These are phyloP conservation scores for Datura wrightii DNA, from an alignment of 257 asterid species.

Conservation along the genomic window DNA sequence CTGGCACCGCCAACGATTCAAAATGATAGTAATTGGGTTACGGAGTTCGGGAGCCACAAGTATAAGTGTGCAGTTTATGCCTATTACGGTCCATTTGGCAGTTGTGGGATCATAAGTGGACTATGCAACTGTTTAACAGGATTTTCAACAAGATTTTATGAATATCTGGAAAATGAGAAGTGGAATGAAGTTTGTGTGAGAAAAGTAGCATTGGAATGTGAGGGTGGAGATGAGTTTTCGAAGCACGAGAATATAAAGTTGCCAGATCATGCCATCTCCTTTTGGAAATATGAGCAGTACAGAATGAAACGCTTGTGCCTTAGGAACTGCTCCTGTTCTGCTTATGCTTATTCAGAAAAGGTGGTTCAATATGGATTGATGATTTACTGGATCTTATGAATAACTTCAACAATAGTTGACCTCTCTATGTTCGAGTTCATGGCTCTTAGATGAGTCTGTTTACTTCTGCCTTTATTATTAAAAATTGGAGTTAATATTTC, in stretches of 20 bases:
- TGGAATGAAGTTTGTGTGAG: conserved; percentile 2
- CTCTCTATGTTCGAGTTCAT: conserved; percentile 25
- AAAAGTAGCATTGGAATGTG: conserved; percentile 8
- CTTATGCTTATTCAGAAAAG: conserved; percentile 1
- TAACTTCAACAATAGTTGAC: background rate
- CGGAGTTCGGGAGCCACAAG: background rate
- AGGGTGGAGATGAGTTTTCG: background rate
- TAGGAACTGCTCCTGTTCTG: conserved; percentile 21
- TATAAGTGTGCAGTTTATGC: background rate
- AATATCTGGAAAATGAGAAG: background rate
- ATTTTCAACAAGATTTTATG: background rate
- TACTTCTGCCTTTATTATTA: background rate
- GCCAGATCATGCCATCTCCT: background rate
- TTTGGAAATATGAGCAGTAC: background rate
- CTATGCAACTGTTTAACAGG: background rate
- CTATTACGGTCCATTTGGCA: conserved; percentile 1
- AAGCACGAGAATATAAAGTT: background rate
- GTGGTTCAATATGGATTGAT: conserved; percentile 24
- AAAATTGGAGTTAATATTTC: no score
- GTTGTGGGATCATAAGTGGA: background rate
- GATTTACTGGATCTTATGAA: background rate
- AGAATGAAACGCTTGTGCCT: background rate
- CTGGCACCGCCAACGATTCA: background rate
- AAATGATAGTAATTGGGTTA: background rate
- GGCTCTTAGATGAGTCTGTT: background rate